Conservation (phyloP, 208 protist species). For the Crithidia expoeki region DNA sequence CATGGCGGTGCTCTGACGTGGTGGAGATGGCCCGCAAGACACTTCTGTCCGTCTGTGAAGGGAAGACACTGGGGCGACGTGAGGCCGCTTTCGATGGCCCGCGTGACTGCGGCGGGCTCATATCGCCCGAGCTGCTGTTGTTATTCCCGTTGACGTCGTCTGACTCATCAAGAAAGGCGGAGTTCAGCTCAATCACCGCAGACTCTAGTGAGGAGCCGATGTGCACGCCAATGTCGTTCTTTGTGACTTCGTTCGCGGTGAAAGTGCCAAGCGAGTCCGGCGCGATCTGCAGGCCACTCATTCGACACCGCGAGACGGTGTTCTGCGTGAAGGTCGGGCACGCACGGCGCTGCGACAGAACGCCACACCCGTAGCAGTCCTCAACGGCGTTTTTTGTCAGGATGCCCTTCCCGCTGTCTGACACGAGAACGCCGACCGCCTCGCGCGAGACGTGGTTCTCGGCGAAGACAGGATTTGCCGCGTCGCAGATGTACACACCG, state of each 20-base stretch:
- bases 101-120: not conserved
- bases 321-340: constrained; percentile 68
- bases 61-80: constrained; percentile 8
- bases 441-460: constrained; percentile 66
- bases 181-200: constrained; percentile 57
- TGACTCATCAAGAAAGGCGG: constrained; percentile 29
- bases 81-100: not conserved
- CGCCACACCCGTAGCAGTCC: constrained; percentile 64
- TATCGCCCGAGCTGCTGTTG: not conserved
- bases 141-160: not conserved
- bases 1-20: constrained; percentile 27
- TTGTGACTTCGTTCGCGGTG: constrained; percentile 56
- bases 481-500: constrained; percentile 64
- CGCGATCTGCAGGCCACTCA: constrained; percentile 66
- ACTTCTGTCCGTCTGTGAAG: constrained; percentile 27
- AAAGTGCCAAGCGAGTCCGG: constrained; percentile 58
- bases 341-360: constrained; percentile 63
- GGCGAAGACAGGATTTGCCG: constrained; percentile 48
- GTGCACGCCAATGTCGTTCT: constrained; percentile 83
- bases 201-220: constrained; percentile 57
- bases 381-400: constrained; percentile 68
- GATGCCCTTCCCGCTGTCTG: constrained; percentile 54
- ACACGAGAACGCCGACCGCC: constrained; percentile 71
- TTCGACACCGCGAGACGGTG: constrained; percentile 42
- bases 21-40: constrained; percentile 31